phyloP scores from a whole-genome alignment of 2,329 filamentous ascomycete species.

The Talaromyces sp. region DNA sequence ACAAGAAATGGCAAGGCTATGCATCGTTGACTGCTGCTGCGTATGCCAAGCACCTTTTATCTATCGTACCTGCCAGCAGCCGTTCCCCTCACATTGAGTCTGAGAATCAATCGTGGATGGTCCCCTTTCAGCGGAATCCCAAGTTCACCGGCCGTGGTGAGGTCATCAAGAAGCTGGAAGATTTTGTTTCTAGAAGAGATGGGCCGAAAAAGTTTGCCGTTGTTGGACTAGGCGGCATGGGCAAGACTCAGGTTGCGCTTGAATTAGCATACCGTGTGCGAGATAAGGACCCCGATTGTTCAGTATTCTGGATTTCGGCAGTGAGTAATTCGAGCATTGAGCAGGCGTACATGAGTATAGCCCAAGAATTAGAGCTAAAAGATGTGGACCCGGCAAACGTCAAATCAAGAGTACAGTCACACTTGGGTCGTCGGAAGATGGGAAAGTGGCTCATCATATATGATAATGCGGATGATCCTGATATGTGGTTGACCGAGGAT shows the following conservation, averaged over 20 bases:
- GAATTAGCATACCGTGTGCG: neutral
- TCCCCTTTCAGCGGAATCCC: conserved; percentile 14
- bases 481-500: conserved; percentile 19
- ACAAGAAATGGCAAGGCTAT: neutral
- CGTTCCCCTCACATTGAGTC: neutral
- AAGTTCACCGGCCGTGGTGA: neutral
- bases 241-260: conserved; percentile 8
- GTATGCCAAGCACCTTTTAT: neutral
- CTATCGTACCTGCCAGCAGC: neutral
- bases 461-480: conserved; percentile 25
- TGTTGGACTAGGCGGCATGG: conserved; percentile 12
- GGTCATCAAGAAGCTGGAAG: neutral
- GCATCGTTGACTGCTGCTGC: neutral
- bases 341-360: conserved; percentile 19
- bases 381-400: neutral
- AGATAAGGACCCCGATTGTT: conserved; percentile 11
- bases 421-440: conserved; percentile 16
- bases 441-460: conserved; percentile 26
- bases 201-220: neutral
- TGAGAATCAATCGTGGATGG: conserved; percentile 17
- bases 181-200: neutral
- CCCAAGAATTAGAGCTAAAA: neutral
- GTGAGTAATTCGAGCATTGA: conserved; percentile 15
- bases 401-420: conserved; percentile 10
- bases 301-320: conserved; percentile 15